Conservation (phyloP, 257 asterid genomes). For the Ligustrum vulgare region DNA sequence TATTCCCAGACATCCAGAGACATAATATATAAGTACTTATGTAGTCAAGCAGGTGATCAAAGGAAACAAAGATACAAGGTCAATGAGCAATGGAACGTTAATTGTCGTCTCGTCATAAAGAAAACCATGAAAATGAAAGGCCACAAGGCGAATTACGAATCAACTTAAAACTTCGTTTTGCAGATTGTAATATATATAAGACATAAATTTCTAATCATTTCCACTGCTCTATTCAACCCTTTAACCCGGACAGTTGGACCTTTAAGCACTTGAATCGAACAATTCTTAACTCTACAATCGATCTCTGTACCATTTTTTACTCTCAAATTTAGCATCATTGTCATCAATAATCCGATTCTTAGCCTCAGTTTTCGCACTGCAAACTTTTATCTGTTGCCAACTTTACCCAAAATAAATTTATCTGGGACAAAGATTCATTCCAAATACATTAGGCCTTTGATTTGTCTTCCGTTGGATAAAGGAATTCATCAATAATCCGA, state of each 20-base stretch:
- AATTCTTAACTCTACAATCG: too few species aligned
- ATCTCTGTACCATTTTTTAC: background rate
- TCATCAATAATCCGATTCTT: background rate
- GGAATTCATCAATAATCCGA: too few species aligned
- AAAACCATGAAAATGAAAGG: background rate
- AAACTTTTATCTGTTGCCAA: too few species aligned
- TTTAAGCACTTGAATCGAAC: background rate
- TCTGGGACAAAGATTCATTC: background rate
- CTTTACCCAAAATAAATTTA: too few species aligned
- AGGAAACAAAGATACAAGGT: background rate
- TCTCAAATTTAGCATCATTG: background rate
- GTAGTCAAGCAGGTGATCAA: background rate
- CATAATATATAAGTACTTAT: too few species aligned
- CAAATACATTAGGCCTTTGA: background rate
- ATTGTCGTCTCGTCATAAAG: background rate
- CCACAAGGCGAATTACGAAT: background rate
- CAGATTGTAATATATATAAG: too few species aligned
- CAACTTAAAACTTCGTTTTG: too few species aligned
- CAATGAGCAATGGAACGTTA: background rate
- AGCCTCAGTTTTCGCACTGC: background rate
- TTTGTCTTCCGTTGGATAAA: background rate
- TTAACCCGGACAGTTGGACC: background rate
- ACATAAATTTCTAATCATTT: background rate
- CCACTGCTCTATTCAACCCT: background rate
- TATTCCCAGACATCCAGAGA: background rate